Evolutionary conservation across 306 rosid species (phyloP).

Genomic region (Prunus fruticosa): DNA sequence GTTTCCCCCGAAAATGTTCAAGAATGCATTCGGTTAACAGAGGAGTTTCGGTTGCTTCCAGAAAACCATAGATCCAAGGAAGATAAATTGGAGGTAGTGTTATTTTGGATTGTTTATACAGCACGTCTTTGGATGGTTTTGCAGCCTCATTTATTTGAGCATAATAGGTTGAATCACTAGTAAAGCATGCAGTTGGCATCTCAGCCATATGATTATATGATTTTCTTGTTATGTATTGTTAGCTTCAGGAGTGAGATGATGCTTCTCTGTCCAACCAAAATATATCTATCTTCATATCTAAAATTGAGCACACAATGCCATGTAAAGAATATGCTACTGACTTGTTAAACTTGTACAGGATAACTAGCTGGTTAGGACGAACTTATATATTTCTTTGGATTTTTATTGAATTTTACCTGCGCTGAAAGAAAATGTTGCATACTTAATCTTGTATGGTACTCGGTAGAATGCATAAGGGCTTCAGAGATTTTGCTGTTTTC

Average conservation of each 20-base stretch:
- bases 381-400: background rate
- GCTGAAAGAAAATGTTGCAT: background rate
- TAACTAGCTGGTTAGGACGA: too few species aligned
- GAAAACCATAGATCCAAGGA: slow-evolving; percentile 54
- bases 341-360: too few species aligned
- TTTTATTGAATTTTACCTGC: background rate
- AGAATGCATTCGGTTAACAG: slow-evolving; percentile 52
- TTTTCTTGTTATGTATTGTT: background rate
- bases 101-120: slow-evolving; percentile 15
- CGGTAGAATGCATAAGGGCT: background rate
- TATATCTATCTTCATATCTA: background rate
- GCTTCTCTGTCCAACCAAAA: background rate
- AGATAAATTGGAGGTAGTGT: slow-evolving; percentile 61
- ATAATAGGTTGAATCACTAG: background rate
- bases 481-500: slow-evolving; percentile 11
- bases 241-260: background rate
- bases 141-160: background rate
- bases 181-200: background rate
- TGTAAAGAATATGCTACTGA: too few species aligned
- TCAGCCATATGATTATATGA: background rate
- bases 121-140: slow-evolving; percentile 15
- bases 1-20: slow-evolving; percentile 66
- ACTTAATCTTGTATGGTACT: background rate
- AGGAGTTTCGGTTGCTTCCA: slow-evolving; percentile 61
- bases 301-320: background rate